A percentile compares a stretch with the other conserved stretches of the same genome.
phyloP scores from a whole-genome alignment of 768 basidiomycete species.

The Termitomyces sp. region DNA sequence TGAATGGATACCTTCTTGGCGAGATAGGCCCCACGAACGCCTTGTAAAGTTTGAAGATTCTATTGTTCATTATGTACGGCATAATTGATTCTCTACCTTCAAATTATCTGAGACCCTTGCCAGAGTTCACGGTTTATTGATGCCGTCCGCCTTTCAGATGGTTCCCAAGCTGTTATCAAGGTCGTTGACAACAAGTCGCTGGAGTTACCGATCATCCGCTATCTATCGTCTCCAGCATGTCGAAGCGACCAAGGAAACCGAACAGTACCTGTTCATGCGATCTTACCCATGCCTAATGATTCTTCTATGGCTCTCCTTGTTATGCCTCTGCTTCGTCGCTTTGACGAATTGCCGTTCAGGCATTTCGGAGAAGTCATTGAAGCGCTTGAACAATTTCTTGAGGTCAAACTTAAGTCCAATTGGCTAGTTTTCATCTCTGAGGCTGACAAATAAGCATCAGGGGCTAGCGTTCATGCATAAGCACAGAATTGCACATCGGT shows the following conservation, averaged over 20 bases:
- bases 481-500: constrained; percentile 1
- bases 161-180: not conserved
- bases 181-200: not conserved
- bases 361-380: not conserved
- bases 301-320: not conserved
- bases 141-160: not conserved
- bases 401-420: not conserved
- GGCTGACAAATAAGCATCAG: not conserved
- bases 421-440: not conserved
- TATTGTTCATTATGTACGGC: not conserved
- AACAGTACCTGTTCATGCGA: not conserved
- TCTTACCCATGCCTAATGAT: not conserved
- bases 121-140: not conserved
- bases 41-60: not conserved
- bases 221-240: not conserved
- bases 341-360: not conserved
- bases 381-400: not conserved
- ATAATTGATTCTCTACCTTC: not conserved
- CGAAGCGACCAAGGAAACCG: not conserved
- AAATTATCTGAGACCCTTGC: not conserved
- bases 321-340: not conserved
- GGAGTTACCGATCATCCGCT: not conserved
- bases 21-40: not conserved
- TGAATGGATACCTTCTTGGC: no score
- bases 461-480: not conserved